Evolutionary conservation across 805 yeast species (phyloP).

Genomic region (Candida ulmi): DNA sequence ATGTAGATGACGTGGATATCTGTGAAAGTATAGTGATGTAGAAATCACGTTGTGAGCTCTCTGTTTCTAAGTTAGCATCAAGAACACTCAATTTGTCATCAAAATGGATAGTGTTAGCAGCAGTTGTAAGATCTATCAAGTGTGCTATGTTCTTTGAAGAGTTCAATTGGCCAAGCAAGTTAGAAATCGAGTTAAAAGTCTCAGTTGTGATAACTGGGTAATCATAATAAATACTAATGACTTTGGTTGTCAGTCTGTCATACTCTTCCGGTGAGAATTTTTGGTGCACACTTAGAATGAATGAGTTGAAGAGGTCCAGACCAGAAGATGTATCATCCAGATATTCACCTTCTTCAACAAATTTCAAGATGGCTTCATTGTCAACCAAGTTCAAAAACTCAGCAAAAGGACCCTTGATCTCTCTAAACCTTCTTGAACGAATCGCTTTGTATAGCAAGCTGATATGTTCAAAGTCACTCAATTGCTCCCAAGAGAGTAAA

Average conservation of each 20-base stretch:
- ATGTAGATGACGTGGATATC: not conserved
- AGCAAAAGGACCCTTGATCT: not conserved
- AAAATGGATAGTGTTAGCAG: not conserved
- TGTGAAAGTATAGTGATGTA: not conserved
- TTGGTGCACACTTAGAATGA: not conserved
- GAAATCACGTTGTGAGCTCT: not conserved
- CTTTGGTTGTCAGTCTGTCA: not conserved
- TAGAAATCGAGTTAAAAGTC: not conserved
- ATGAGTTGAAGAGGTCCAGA: not conserved
- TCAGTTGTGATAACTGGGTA: not conserved
- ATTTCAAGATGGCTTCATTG: not conserved
- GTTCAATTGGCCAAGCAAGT: not conserved
- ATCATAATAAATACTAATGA: not conserved
- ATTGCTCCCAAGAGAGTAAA: constrained; percentile 20
- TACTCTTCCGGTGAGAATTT: not conserved
- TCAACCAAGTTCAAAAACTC: not conserved
- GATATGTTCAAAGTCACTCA: constrained; percentile 12
- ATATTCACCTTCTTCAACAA: not conserved
- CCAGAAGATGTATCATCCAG: not conserved
- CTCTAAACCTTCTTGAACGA: not conserved
- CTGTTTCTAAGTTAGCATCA: not conserved
- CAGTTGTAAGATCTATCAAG: not conserved
- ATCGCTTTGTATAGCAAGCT: not conserved
- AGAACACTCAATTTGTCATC: not conserved
- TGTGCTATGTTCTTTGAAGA: not conserved